Evolutionary conservation across 2,329 filamentous ascomycete genomes (phyloP), one percentile per base, ranked within the genome.

Genomic region (Coniochaeta sp.): DNA sequence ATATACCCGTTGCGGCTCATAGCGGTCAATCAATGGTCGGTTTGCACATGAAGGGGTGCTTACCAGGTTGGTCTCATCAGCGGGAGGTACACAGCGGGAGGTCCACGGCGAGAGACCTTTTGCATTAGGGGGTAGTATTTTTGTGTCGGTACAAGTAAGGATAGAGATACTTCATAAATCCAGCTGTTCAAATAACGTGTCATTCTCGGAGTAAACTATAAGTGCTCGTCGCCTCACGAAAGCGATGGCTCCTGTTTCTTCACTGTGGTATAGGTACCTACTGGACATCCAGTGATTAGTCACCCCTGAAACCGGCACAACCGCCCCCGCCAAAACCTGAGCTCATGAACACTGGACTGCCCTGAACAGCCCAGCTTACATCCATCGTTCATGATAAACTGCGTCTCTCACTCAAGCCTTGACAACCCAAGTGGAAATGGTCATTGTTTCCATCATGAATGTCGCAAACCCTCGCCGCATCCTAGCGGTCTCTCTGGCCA

Each of bases 401-500:
- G 3, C 3, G 14, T 36, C 6, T 42, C 3, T 6, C 38, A 22
- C 26, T 47, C 42, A 47, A 47, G 8, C 12, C 6, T 26, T 5
- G 9, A 47, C 19, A 26, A 4, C n/a, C 19, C 16, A 5, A 2
- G 4, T 17, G 4, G 38, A 6, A 42, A 14, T 42, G 17, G 19
- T 42, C 38, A 19, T 42, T 5, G 5, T 26, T 47, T 4, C 30
- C 26, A 30, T 28, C 9, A 52, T 52, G 47, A 52, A 52, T n/a
- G 24, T 84, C 26, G 65, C 74, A 38, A 81, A 84, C 65, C 80
- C 83, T 12, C 77, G 83, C 57, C 76, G 85, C 30, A 81, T 87
- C 59, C 72, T 88, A 38, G 84, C 83, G 17, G 79, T 88, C 5
- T 80, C 77, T n/a, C 72, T 79, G 47, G 75, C 75, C 60, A 76